Percentiles rank a stretch among this genome's conserved stretches.
phyloP scores from a whole-genome alignment of 306 rosid species.

The Gastrolobium villosum region DNA sequence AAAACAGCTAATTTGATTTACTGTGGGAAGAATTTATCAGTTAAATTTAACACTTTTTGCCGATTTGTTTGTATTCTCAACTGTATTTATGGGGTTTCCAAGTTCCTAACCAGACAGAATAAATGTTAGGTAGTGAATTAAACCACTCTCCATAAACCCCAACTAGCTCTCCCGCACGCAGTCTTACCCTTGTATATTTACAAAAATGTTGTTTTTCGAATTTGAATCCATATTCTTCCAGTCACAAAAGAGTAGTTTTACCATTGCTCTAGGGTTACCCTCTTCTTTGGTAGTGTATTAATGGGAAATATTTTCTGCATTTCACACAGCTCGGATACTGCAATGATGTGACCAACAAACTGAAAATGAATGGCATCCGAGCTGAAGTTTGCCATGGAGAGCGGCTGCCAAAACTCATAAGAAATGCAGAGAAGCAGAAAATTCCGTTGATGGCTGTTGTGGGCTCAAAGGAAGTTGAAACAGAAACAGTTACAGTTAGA shows the following conservation, averaged over 20 bases:
- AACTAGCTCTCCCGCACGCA: too few species aligned
- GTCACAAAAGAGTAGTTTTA: too few species aligned
- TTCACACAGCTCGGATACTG: constrained; percentile 76
- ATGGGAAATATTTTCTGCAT: constrained; percentile 34
- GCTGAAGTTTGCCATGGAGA: constrained; percentile 90
- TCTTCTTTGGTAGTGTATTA: neutral
- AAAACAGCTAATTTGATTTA: constrained; percentile 32
- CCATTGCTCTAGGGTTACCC: too few species aligned
- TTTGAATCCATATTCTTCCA: too few species aligned
- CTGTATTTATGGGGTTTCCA: constrained; percentile 22
- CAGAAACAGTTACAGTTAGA: constrained; percentile 77
- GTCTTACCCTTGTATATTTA: too few species aligned
- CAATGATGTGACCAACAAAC: constrained; percentile 69
- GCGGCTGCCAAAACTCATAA: constrained; percentile 91
- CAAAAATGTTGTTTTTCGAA: too few species aligned
- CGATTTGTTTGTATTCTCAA: constrained; percentile 2
- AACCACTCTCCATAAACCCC: too few species aligned
- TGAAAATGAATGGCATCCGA: constrained; percentile 75
- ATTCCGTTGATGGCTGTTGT: constrained; percentile 97
- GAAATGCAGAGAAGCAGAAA: constrained; percentile 93
- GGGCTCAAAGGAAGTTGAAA: constrained; percentile 90
- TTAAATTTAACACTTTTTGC: neutral
- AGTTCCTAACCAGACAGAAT: neutral
- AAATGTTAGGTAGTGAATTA: too few species aligned
- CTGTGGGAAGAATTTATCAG: neutral